Conservation (phyloP, 1,284 basidiomycete species). For the Sanguinoderma infundibulare region DNA sequence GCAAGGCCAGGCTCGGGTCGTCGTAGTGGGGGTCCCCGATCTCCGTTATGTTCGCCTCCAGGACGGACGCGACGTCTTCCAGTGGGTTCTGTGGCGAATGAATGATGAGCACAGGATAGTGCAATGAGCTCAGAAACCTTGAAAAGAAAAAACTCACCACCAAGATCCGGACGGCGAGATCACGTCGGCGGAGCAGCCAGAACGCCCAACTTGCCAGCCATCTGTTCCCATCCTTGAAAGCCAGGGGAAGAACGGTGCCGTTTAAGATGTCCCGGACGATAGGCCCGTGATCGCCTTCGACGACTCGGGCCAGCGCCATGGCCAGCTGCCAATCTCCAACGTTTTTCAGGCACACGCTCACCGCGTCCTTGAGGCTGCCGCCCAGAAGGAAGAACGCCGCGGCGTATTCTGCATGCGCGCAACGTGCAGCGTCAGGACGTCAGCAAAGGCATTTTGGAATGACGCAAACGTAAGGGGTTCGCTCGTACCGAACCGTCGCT, state of each 20-base stretch:
- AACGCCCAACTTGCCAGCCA: conserved; percentile 99
- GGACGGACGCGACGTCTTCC: conserved; percentile 63
- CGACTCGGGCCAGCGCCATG: conserved; percentile 82
- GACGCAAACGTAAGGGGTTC: too few species aligned
- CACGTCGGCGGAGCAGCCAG: conserved; percentile 86
- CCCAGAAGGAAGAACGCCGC: conserved; percentile 98
- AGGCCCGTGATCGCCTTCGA: conserved; percentile 85
- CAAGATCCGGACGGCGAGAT: conserved; percentile 85
- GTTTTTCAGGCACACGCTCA: conserved; percentile 90
- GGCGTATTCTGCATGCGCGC: conserved; percentile 77
- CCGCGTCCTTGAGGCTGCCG: conserved; percentile 87
- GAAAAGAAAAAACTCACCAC: conserved; percentile 71
- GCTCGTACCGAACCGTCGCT: conserved; percentile 85
- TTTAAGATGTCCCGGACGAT: conserved; percentile 75
- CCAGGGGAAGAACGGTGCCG: conserved; percentile 80
- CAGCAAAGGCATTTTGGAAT: not conserved
- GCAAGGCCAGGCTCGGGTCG: conserved; percentile 86
- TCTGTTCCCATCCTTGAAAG: conserved; percentile 86
- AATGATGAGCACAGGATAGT: not conserved
- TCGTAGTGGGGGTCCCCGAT: conserved; percentile 90
- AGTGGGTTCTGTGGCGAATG: conserved; percentile 67
- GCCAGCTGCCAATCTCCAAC: conserved; percentile 91
- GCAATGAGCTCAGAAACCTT: not conserved
- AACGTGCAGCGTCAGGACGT: not conserved
- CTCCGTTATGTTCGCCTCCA: conserved; percentile 58